Conservation (phyloP, 352 stramenopile species). For the Phytophthora cajani region DNA sequence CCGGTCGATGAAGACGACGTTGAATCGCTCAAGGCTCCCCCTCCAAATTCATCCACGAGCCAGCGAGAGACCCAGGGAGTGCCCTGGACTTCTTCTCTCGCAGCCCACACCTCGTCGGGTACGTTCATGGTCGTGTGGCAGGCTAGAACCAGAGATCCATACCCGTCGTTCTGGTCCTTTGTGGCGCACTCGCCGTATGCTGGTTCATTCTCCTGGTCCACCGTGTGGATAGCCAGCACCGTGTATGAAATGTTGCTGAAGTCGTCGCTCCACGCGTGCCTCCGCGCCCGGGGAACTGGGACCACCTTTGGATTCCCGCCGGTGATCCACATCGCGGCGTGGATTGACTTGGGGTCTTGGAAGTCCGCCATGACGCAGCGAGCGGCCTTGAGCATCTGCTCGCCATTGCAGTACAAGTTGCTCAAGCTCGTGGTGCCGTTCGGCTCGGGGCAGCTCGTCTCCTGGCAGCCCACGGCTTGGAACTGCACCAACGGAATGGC, state of each 20-base stretch:
- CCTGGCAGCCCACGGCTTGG: constrained; percentile 12
- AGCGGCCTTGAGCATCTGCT: constrained; percentile 24
- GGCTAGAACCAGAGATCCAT: constrained; percentile 29
- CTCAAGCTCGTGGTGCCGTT: constrained; percentile 7
- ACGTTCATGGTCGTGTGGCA: constrained; percentile 17
- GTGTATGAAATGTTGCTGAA: constrained; percentile 13
- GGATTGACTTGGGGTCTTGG: background rate
- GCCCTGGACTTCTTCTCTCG: background rate
- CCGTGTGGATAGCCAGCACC: constrained; percentile 29
- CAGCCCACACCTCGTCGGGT: background rate
- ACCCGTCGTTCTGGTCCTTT: constrained; percentile 10
- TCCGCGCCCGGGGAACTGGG: constrained; percentile 3
- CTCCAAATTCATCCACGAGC: background rate
- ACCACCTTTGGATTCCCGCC: constrained; percentile 30
- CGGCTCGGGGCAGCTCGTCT: constrained; percentile 28
- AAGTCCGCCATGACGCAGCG: constrained; percentile 30
- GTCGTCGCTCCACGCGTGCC: constrained; percentile 23
- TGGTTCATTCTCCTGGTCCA: constrained; percentile 13
- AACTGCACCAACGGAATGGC: constrained; percentile 33
- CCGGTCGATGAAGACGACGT: background rate
- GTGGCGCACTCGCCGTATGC: constrained; percentile 17
- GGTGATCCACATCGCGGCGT: constrained; percentile 37
- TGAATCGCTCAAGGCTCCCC: no score
- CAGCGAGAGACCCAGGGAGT: background rate
- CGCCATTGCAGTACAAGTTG: constrained; percentile 32